A percentile compares a stretch with the other conserved stretches of the same genome.
These are phyloP conservation scores for Hansenula sp. DNA, from an alignment of 1,139 yeast species.

Conservation along the genomic window DNA sequence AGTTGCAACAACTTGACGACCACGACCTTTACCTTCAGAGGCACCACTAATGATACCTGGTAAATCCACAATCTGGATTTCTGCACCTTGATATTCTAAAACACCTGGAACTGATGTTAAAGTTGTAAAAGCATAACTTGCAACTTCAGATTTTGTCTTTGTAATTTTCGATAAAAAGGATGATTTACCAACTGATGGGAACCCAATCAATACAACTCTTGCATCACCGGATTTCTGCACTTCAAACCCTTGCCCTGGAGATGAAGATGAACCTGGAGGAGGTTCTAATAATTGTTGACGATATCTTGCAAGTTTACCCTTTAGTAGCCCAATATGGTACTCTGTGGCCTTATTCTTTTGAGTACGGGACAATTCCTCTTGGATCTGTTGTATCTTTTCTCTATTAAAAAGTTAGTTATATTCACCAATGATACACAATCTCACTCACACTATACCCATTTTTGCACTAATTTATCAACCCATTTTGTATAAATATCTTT, in stretches of 20 bases:
- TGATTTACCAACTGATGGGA: constrained; percentile 97
- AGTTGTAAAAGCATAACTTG: constrained; percentile 93
- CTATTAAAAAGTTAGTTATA: background rate
- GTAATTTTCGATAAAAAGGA: constrained; percentile 84
- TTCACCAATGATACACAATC: background rate
- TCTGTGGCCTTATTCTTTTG: constrained; percentile 98
- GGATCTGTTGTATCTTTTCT: constrained; percentile 89
- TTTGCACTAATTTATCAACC: background rate
- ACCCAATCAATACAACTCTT: constrained; percentile 90
- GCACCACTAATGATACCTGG: constrained; percentile 99
- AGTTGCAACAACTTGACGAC: constrained; percentile 93
- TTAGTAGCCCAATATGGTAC: constrained; percentile 87
- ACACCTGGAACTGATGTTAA: constrained; percentile 96
- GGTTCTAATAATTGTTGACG: constrained; percentile 92
- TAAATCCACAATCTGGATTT: constrained; percentile 90
- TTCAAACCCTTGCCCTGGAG: constrained; percentile 84
- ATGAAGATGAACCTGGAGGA: constrained; percentile 64
- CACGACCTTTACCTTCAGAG: constrained; percentile 95
- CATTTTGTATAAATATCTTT: no score
- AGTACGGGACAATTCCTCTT: constrained; percentile 89
- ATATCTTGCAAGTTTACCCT: constrained; percentile 93
- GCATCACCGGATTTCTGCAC: constrained; percentile 97
- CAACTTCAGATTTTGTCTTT: constrained; percentile 90
- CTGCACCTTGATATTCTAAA: constrained; percentile 92
- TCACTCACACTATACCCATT: constrained; percentile 5